Evolutionary conservation across 1,284 basidiomycete genomes (phyloP), one percentile per base, ranked within the genome.

Genomic region (Agaricales sp.): DNA sequence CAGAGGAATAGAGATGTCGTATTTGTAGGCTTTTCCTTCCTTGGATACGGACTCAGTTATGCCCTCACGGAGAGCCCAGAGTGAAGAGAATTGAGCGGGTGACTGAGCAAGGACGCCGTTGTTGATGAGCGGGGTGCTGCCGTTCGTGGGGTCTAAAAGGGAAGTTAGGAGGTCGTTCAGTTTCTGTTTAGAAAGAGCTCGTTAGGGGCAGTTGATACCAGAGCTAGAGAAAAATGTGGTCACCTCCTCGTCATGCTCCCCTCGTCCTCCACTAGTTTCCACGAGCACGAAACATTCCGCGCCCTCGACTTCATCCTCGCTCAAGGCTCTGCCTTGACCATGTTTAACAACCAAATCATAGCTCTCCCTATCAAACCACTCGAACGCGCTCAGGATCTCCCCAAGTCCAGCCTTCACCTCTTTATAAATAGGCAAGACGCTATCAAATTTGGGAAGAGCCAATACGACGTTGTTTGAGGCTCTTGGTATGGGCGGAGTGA

Each of bases 311-410:
- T 87, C 84, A 22, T 80, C 74, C 20, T 80, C 75, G 49, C 73
- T 74, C 24, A 90, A 65, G 3, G 80, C 75, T 52, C 83, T 73
- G 39, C 81, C 78, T 61, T 86, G 78, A 1, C 82, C 78, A 56
- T 89, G 86, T 54, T 80, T 82, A 22, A 87, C 75, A 19, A 91
- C 89, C 43, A 98, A 74, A 47, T 94, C 81, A 64, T 95, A 95
- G 2, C 90, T 79, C 12, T 83, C 81, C 51, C 89, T 76, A 64
- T 99, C 96, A 52, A 96, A 91, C 67, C 90, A 98, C 66, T 99
- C 96, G 63, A 99, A 99, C 0, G 96, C 96, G 1, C 92, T 96
- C 19, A 99, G 77, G 54, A 99, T 96, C 69, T 99, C 96, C 3
- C 90, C 93, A 4, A 98, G 73, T 57, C 92, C 81, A 21, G 74